These are phyloP conservation scores for Chaetomium cochliodes DNA, from an alignment of 495 filamentous ascomycete genomes.

Conservation along the genomic window DNA sequence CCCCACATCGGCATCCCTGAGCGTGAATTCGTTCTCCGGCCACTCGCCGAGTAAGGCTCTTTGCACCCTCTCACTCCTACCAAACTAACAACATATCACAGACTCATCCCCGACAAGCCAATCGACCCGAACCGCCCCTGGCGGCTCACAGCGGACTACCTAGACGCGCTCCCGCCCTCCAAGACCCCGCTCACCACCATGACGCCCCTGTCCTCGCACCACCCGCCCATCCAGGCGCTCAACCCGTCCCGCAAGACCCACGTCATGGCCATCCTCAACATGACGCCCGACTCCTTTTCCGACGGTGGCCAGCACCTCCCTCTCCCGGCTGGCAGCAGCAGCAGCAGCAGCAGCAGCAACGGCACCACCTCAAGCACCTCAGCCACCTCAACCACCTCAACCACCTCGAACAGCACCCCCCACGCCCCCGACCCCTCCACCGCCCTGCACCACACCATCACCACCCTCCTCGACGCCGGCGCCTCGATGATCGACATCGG, in stretches of 20 bases:
- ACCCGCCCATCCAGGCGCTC: constrained; percentile 62
- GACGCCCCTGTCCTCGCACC: constrained; percentile 61
- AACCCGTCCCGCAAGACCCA: constrained; percentile 65
- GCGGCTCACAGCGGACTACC: constrained; percentile 56
- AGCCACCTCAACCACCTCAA: constrained; percentile 29
- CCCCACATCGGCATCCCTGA: constrained; percentile 86
- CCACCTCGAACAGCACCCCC: constrained; percentile 41
- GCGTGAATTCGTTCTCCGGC: constrained; percentile 88
- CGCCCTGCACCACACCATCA: constrained; percentile 48
- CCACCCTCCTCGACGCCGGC: constrained; percentile 59
- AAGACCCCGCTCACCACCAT: constrained; percentile 59
- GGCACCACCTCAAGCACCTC: constrained; percentile 5
- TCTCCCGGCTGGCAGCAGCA: constrained; percentile 11
- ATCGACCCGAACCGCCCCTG: constrained; percentile 50
- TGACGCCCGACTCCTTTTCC: constrained; percentile 96
- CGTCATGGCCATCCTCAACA: constrained; percentile 92
- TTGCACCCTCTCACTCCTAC: not conserved
- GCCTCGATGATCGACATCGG: constrained; percentile 89
- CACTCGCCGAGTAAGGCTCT: constrained; percentile 73
- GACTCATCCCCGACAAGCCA: constrained; percentile 62
- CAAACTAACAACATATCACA: constrained; percentile 30
- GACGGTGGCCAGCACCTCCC: constrained; percentile 69
- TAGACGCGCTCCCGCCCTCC: constrained; percentile 59
- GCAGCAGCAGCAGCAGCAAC: not conserved
- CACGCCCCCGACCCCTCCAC: not conserved